phyloP scores from a whole-genome alignment of 352 stramenopile genomes.

The Pythium brassicae region DNA sequence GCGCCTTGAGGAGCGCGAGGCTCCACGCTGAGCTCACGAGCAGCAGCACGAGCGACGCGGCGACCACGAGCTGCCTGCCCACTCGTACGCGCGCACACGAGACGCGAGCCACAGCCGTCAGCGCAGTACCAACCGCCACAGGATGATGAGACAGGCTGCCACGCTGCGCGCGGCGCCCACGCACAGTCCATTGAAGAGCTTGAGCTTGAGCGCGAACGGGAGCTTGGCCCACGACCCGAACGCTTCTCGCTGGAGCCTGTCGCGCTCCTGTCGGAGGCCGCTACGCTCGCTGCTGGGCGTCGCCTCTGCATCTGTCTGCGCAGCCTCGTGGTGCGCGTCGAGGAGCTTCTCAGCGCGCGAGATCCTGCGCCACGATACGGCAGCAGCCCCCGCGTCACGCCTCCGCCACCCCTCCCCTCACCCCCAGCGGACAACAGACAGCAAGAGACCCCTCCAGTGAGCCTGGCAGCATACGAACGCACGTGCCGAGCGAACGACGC shows the following conservation, averaged over 20 bases:
- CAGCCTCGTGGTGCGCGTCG: background rate
- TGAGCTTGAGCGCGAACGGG: conserved; percentile 47
- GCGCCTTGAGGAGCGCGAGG: conserved; percentile 60
- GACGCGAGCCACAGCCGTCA: too few relatives aligned
- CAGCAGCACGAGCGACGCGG: conserved; percentile 44
- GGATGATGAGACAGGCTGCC: too few relatives aligned
- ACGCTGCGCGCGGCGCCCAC: too few relatives aligned
- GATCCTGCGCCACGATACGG: conserved; percentile 4
- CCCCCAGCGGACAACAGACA: background rate
- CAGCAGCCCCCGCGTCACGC: background rate
- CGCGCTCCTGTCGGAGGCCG: background rate
- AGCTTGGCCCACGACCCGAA: conserved; percentile 30
- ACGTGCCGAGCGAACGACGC: conserved; percentile 47
- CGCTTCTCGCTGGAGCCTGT: conserved; percentile 2
- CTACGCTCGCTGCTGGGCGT: background rate
- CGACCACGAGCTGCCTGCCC: conserved; percentile 54
- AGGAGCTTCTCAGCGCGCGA: conserved; percentile 15
- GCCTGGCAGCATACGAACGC: too few relatives aligned
- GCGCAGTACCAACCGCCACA: too few relatives aligned
- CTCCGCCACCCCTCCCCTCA: background rate
- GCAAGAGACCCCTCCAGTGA: too few relatives aligned
- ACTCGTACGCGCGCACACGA: too few relatives aligned
- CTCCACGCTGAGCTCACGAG: conserved; percentile 68
- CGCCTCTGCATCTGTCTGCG: background rate
- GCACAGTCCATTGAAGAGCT: conserved; percentile 70